Conservation (phyloP, 2,329 filamentous ascomycete species). For the Amauroascus niger region DNA sequence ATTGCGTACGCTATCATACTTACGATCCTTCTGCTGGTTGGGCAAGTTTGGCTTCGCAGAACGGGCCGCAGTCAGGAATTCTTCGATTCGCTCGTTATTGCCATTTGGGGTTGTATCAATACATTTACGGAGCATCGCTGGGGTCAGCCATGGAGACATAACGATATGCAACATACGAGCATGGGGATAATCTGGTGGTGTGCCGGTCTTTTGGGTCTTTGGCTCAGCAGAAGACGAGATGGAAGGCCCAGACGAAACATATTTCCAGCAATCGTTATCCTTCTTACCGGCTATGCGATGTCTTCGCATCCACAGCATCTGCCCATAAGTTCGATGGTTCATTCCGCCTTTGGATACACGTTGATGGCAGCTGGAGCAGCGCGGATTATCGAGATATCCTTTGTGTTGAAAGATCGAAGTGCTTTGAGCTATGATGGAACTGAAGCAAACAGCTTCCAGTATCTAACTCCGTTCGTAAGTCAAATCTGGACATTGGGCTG, state of each 20-base stretch:
- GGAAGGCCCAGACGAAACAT: conserved; percentile 86
- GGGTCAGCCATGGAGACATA: conserved; percentile 79
- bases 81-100: conserved; percentile 85
- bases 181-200: conserved; percentile 99
- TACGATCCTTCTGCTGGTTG: conserved; percentile 75
- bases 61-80: conserved; percentile 90
- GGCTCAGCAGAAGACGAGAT: conserved; percentile 75
- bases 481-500: not conserved
- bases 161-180: conserved; percentile 95
- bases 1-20: conserved; percentile 86
- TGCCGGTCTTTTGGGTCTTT: conserved; percentile 80
- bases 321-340: conserved; percentile 75
- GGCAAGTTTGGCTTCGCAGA: conserved; percentile 74
- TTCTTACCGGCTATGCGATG: conserved; percentile 94
- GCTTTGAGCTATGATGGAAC: conserved; percentile 57
- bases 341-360: conserved; percentile 85
- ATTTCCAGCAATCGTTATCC: conserved; percentile 79
- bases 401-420: conserved; percentile 66
- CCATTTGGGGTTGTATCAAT: conserved; percentile 92
- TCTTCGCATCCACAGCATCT: conserved; percentile 78
- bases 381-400: conserved; percentile 82
- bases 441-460: conserved; percentile 63
- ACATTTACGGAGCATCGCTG: conserved; percentile 97
- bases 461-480: conserved; percentile 60
- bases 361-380: conserved; percentile 81